Evolutionary conservation across 768 basidiomycete species (phyloP).

Genomic region (Hygrophorus russula): DNA sequence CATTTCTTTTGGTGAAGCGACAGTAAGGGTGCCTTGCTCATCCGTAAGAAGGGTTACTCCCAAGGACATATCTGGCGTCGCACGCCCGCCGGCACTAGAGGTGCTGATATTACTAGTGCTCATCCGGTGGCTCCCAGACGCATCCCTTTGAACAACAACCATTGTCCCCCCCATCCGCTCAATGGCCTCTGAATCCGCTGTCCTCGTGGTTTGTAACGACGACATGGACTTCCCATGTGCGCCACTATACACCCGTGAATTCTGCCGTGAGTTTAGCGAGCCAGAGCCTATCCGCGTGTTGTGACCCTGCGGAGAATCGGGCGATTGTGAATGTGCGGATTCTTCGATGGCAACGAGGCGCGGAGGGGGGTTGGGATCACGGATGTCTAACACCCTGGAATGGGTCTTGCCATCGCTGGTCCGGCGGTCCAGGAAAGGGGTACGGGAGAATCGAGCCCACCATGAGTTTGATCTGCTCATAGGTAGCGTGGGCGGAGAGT

Average conservation of each 20-base stretch:
- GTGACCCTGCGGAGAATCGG: slow-evolving; percentile 9
- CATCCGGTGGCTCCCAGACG: slow-evolving; percentile 14
- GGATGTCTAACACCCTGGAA: slow-evolving; percentile 36
- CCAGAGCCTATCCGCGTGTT: slow-evolving; percentile 6
- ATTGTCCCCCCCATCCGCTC: slow-evolving; percentile 49
- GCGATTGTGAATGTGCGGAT: slow-evolving; percentile 22
- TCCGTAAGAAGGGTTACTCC: slow-evolving; percentile 6
- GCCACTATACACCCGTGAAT: slow-evolving; percentile 15
- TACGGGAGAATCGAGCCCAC: slow-evolving; percentile 67
- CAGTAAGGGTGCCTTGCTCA: slow-evolving; percentile 3
- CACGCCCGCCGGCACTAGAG: slow-evolving; percentile 2
- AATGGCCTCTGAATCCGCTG: slow-evolving; percentile 59
- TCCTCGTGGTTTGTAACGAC: slow-evolving; percentile 43
- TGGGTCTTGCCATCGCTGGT: slow-evolving; percentile 21
- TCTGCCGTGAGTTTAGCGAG: slow-evolving; percentile 4
- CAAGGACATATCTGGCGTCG: neutral
- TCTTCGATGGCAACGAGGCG: slow-evolving; percentile 50
- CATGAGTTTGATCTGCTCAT: slow-evolving; percentile 63
- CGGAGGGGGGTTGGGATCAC: slow-evolving; percentile 75
- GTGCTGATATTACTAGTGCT: slow-evolving; percentile 8
- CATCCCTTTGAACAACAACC: slow-evolving; percentile 54
- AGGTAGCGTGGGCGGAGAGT: slow-evolving; percentile 29
- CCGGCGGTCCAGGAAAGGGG: slow-evolving; percentile 51
- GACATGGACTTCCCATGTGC: slow-evolving; percentile 38
- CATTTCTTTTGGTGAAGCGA: slow-evolving; percentile 25